These are phyloP conservation scores for Thinopyrum obtusiflorum DNA, from an alignment of 202 grass and related monocot species.

Conservation along the genomic window DNA sequence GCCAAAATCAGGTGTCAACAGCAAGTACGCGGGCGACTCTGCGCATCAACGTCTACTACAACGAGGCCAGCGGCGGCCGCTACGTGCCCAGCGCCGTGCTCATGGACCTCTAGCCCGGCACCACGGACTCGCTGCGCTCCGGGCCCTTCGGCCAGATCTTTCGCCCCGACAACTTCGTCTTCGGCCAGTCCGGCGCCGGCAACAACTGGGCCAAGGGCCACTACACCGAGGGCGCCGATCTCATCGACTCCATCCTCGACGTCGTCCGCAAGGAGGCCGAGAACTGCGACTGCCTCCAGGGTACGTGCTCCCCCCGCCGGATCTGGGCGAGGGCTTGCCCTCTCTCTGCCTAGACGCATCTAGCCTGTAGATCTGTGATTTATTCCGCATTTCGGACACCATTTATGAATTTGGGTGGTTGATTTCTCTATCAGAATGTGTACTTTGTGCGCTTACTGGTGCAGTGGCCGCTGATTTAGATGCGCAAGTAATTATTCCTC, in stretches of 20 bases:
- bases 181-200: constrained; percentile 86
- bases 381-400: neutral
- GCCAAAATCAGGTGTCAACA: too few relatives aligned
- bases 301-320: neutral
- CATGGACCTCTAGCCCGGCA: constrained; percentile 95
- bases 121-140: constrained; percentile 87
- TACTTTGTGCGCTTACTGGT: neutral
- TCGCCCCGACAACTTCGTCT: constrained; percentile 92
- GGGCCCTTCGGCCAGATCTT: constrained; percentile 87
- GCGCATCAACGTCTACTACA: constrained; percentile 98
- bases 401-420: neutral
- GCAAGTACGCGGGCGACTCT: constrained; percentile 68
- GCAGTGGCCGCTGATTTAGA: neutral
- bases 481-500: neutral
- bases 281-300: constrained; percentile 90
- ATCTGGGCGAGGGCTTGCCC: neutral
- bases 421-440: neutral
- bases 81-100: constrained; percentile 82
- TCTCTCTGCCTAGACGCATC: neutral
- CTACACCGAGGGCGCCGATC: constrained; percentile 92
- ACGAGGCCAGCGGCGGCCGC: constrained; percentile 75
- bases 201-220: constrained; percentile 98
- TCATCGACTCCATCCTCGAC: constrained; percentile 85
- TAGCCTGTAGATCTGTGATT: constrained; percentile 3
- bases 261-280: constrained; percentile 90